Base-by-base conservation (phyloP, 1,139 yeast species). In the Suhomyces terraborum region DNA sequence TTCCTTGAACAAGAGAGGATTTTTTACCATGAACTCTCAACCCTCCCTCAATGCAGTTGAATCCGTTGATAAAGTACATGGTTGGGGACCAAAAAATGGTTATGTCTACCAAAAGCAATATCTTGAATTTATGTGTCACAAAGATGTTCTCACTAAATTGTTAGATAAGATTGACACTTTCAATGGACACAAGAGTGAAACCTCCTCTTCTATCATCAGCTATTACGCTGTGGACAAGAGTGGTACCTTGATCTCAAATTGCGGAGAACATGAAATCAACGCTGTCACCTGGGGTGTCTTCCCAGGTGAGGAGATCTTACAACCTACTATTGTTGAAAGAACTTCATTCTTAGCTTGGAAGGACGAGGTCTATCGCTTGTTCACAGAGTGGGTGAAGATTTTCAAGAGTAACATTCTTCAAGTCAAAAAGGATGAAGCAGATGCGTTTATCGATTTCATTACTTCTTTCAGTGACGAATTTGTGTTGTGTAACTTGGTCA, bases 211-310 rank as follows among this genome's bases (percentile, higher is more conserved):
- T 14, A 58, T 80, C 32, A 71, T 89, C 52, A 84, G 96, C 6
- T 93, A 80, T 65, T 89, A 88, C 59, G 84, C 93, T 4, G 91
- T 88, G 35, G 84, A 85, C 59, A 69, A 72, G 41, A 55, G 64
- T 3, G 91, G 89, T 20, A 69, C 78, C 30, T 69, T 88, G 47
- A 55, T 64, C 29, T 73, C 80, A 29, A 91, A 91, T 61, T 81
- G 93, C 36, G 77, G 76, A 31, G 84, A 79, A 36, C 86, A 82
- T 46, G 86, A 84, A 49, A 89, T 95, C 51, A 89, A 88, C 58
- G 97, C 98, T 7, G 97, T 89, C 40, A 93, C 98, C 10, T 93
- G 98, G 98, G 98, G 96, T 49, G 88, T 87, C 30, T 88, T 87
- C 76, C 96, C 96, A 14, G 95, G 95, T 35, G 86, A 85, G 59